A percentile compares a stretch with the other conserved stretches of the same genome.
These are phyloP conservation scores for Corinectria fuckeliana DNA, from an alignment of 2,329 filamentous ascomycete genomes.

Conservation along the genomic window DNA sequence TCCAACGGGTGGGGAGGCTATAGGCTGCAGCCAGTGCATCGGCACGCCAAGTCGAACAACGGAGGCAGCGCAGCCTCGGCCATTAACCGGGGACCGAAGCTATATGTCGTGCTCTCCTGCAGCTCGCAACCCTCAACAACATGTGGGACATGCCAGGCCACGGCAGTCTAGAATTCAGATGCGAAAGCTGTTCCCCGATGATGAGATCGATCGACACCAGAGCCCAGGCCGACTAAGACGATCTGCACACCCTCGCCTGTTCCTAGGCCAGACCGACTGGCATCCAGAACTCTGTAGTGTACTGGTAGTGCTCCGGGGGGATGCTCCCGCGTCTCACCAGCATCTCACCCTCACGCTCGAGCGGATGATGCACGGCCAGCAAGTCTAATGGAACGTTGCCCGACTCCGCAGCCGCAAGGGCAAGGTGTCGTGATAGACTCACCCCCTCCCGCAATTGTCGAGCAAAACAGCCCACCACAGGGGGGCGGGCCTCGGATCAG, in stretches of 20 bases:
- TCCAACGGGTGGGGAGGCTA: neutral
- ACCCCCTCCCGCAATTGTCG: neutral
- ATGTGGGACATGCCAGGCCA: too few relatives aligned
- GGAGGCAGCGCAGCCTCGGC: neutral
- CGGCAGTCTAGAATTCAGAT: too few relatives aligned
- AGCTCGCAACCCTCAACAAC: too few relatives aligned
- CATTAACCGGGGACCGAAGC: neutral
- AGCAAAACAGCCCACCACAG: neutral
- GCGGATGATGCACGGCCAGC: neutral
- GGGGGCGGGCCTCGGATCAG: neutral
- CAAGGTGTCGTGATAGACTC: neutral
- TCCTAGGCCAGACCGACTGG: too few relatives aligned
- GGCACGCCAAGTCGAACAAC: neutral
- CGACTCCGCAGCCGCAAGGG: neutral
- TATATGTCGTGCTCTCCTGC: too few relatives aligned
- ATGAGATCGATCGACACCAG: neutral
- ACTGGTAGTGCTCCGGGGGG: too few relatives aligned
- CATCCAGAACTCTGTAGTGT: too few relatives aligned
- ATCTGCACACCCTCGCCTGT: neutral
- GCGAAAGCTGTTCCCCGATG: neutral
- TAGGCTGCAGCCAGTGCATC: neutral
- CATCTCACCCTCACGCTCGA: neutral
- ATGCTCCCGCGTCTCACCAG: too few relatives aligned
- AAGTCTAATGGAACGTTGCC: neutral
- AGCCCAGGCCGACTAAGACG: neutral